Base-by-base conservation (phyloP, 169 alveolate genomes). In the Cryptosporidium xiaoi region DNA sequence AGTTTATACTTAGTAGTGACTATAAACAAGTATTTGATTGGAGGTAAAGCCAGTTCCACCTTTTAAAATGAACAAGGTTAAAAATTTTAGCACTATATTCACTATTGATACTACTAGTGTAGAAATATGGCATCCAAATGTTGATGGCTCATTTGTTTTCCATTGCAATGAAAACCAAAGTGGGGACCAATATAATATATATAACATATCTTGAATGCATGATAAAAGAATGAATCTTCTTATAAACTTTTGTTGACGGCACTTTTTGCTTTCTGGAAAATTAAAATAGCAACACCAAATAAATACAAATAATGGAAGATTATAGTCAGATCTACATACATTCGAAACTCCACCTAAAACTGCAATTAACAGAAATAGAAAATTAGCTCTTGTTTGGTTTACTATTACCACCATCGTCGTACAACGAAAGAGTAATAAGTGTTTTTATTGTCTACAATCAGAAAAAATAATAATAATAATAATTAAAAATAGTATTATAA, bases 131-230 rank as follows among this genome's bases (percentile, higher is more conserved):
- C 87, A 34, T 16, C 65, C 60, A 77, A 77, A 62, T 6, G 87
- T 77, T 12, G 77, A 60, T 31, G 87, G 71, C 27, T 77, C 87
- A 48, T 77, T 77, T 13, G 87, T 62, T 27, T 77, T 77, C 87
- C 87, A 77, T n/a, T 77, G 87, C 60, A 77, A 56, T 24, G 87
- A 77, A 77, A 77, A 77, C 87, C 87, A 77, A 33, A 77, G 18
- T 2, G 87, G 87, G 44, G 87, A 24, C 87, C 87, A 77, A 44
- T 77, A 77, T 27, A 77, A 34, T 60, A 77, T 27, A 20, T 58
- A 77, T 16, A 77, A 55, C 15, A 40, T 24, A 60, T 77, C 87
- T 20, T 77, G 87, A 18, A 77, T 24, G 24, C 87, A 77, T 20
- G 87, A 77, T 6, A 77, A 51, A 20, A 77, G 64, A 16, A 77